phyloP scores from a whole-genome alignment of 805 yeast species.

The Kurtzmaniella cleridarum region DNA sequence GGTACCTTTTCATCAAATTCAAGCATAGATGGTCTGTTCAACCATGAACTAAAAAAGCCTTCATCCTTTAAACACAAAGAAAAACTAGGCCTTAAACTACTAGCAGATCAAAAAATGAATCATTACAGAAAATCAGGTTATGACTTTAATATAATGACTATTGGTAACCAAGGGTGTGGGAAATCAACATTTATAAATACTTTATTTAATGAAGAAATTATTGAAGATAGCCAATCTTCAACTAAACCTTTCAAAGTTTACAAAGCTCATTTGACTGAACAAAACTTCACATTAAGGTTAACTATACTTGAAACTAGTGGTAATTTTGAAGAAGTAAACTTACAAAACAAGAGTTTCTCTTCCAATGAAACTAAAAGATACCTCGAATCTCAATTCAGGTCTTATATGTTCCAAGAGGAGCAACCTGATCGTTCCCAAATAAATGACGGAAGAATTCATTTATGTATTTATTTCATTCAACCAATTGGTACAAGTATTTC shows the following conservation, averaged over 20 bases:
- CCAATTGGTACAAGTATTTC: slow-evolving; percentile 55
- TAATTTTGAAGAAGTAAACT: slow-evolving; percentile 63
- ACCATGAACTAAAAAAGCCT: background rate
- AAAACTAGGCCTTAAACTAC: slow-evolving; percentile 16
- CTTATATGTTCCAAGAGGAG: slow-evolving; percentile 65
- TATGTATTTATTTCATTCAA: slow-evolving; percentile 75
- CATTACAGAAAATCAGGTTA: slow-evolving; percentile 23
- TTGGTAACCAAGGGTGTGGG: slow-evolving; percentile 40
- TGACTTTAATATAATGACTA: slow-evolving; percentile 33
- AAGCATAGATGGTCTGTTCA: background rate
- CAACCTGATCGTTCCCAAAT: slow-evolving; percentile 23
- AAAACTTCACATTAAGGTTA: slow-evolving; percentile 52
- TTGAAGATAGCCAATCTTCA: slow-evolving; percentile 18
- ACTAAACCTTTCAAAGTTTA: slow-evolving; percentile 26
- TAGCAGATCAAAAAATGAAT: slow-evolving; percentile 27
- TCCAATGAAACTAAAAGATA: slow-evolving; percentile 52
- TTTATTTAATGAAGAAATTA: slow-evolving; percentile 44
- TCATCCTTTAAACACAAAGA: background rate
- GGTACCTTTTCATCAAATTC: background rate
- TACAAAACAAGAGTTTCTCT: slow-evolving; percentile 23
- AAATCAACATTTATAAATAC: slow-evolving; percentile 80
- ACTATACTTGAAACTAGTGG: slow-evolving; percentile 70
- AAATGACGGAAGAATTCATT: slow-evolving; percentile 71
- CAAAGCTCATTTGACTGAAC: slow-evolving; percentile 53
- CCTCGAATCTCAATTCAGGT: slow-evolving; percentile 74